phyloP scores from a whole-genome alignment of 768 basidiomycete genomes.

The Pleurotus giganteus region DNA sequence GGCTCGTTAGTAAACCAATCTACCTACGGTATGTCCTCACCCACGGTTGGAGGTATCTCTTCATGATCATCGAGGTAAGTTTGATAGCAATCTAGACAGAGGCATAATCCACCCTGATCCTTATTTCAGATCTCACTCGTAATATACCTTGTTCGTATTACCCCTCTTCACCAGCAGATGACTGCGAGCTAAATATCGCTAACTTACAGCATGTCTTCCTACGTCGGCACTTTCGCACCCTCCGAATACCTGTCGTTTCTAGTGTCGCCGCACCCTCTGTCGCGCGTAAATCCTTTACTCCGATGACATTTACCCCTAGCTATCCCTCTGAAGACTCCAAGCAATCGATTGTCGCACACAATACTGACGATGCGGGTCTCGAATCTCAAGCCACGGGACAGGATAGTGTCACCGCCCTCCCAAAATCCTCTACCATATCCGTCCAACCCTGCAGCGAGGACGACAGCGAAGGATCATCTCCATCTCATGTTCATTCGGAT shows the following conservation, averaged over 20 bases:
- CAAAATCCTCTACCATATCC: too few species aligned
- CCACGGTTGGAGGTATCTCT: conserved; percentile 13
- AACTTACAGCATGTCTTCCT: not conserved
- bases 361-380: not conserved
- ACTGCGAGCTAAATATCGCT: not conserved
- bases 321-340: not conserved
- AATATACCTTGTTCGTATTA: not conserved
- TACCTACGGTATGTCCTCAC: conserved; percentile 14
- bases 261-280: not conserved
- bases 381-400: not conserved
- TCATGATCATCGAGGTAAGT: conserved; percentile 23
- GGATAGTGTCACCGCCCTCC: too few species aligned
- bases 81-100: not conserved
- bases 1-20: conserved; percentile 10
- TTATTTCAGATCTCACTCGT: not conserved
- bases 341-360: not conserved
- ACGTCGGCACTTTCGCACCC: not conserved
- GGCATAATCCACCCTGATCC: not conserved
- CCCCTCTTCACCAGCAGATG: not conserved
- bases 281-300: not conserved
- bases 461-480: not conserved
- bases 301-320: not conserved
- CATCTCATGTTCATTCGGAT: not conserved
- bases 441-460: not conserved
- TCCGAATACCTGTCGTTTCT: not conserved